phyloP scores from a whole-genome alignment of 1,139 yeast genomes.

The Sugiyamaella neomexicana region DNA sequence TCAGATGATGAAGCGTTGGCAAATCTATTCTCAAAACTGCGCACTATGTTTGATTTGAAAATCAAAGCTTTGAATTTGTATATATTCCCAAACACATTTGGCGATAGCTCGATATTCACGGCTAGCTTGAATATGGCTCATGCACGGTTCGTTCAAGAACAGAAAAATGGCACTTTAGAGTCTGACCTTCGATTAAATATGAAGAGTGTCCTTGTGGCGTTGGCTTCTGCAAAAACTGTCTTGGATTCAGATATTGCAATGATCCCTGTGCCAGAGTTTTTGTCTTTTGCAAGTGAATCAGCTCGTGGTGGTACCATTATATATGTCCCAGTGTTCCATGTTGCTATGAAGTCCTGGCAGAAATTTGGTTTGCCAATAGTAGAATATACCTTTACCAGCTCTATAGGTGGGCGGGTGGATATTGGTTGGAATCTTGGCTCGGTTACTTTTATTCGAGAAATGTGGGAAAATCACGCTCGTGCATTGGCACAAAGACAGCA shows the following conservation, averaged over 20 bases:
- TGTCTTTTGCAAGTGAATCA: slow-evolving; percentile 51
- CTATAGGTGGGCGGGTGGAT: slow-evolving; percentile 87
- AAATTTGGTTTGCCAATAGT: slow-evolving; percentile 48
- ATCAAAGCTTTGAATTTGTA: slow-evolving; percentile 59
- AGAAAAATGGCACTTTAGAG: slow-evolving; percentile 25
- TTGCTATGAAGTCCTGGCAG: slow-evolving; percentile 77
- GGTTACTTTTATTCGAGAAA: slow-evolving; percentile 84
- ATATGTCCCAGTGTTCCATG: slow-evolving; percentile 70
- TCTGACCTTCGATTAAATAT: slow-evolving; percentile 44
- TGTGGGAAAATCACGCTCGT: slow-evolving; percentile 78
- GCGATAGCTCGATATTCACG: slow-evolving; percentile 72
- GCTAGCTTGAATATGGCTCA: slow-evolving; percentile 58
- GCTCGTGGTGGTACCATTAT: slow-evolving; percentile 81
- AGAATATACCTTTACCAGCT: slow-evolving; percentile 65
- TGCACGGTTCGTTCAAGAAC: slow-evolving; percentile 51
- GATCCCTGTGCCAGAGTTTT: slow-evolving; percentile 55
- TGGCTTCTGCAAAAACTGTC: slow-evolving; percentile 50
- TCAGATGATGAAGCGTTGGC: slow-evolving; percentile 19
- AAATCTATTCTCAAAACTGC: slow-evolving; percentile 33
- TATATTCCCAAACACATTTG: slow-evolving; percentile 73
- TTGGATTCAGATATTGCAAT: slow-evolving; percentile 4
- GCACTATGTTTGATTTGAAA: slow-evolving; percentile 63
- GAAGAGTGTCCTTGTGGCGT: slow-evolving; percentile 62
- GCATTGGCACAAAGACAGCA: slow-evolving; percentile 54
- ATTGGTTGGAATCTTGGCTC: slow-evolving; percentile 93